Evolutionary conservation across 2,329 filamentous ascomycete species (phyloP).

Genomic region (Aspergillus aculeatinus): DNA sequence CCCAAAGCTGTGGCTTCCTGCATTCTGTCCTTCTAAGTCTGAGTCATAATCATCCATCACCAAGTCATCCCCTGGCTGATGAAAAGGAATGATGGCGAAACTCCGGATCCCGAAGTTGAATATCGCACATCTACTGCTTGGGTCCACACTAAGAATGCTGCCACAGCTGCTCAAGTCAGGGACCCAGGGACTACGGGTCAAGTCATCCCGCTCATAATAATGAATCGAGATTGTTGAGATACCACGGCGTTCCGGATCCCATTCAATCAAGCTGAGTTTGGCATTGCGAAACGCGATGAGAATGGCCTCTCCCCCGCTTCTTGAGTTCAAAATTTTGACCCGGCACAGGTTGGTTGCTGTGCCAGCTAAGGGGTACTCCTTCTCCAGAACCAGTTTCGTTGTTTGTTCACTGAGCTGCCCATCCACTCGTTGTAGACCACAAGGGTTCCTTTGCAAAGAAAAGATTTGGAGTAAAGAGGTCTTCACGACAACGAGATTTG

Average conservation of each 20-base stretch:
- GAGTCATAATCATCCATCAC: constrained; percentile 90
- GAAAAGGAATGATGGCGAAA: constrained; percentile 90
- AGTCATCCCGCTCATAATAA: constrained; percentile 94
- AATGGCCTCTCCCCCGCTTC: constrained; percentile 78
- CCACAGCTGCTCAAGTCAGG: constrained; percentile 71
- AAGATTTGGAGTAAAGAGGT: constrained; percentile 93
- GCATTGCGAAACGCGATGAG: constrained; percentile 85
- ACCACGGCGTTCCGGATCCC: constrained; percentile 77
- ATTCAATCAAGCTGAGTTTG: constrained; percentile 89
- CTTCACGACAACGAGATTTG: constrained; percentile 87
- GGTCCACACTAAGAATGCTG: constrained; percentile 84
- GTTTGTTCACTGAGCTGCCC: constrained; percentile 64
- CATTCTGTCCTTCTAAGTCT: constrained; percentile 69
- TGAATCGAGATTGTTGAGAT: constrained; percentile 92
- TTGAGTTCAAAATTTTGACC: constrained; percentile 69
- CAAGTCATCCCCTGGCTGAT: constrained; percentile 79
- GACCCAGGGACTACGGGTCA: constrained; percentile 79
- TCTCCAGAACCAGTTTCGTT: constrained; percentile 78
- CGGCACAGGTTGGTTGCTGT: constrained; percentile 80
- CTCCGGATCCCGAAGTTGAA: constrained; percentile 88
- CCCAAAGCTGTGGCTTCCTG: constrained; percentile 41
- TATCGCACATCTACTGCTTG: constrained; percentile 87
- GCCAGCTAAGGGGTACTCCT: constrained; percentile 80
- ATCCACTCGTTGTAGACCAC: constrained; percentile 45
- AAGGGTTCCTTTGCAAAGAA: constrained; percentile 61